A percentile compares a stretch with the other conserved stretches of the same genome.
Conservation (phyloP, 139 green algal species). For the Coelastrella sp. region DNA sequence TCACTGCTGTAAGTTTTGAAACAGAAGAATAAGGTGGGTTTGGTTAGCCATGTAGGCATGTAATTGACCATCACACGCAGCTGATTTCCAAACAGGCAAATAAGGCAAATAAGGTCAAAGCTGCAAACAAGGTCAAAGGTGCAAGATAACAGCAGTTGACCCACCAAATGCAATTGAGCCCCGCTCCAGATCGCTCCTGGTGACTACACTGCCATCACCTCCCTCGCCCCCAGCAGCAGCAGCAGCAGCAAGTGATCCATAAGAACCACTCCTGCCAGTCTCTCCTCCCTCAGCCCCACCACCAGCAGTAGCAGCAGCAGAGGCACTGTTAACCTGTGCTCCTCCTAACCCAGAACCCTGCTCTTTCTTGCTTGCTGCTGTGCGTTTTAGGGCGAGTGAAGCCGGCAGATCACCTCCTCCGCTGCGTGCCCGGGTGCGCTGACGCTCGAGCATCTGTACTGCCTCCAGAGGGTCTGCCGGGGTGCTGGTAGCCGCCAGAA, state of each 20-base stretch:
- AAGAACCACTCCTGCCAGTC: background rate
- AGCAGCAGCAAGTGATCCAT: background rate
- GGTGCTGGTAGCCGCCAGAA: background rate
- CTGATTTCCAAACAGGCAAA: no score
- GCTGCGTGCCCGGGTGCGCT: conserved; percentile 44
- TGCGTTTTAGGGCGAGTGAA: conserved; percentile 1
- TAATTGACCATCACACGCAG: no score
- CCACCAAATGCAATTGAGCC: background rate
- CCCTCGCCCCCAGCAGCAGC: background rate
- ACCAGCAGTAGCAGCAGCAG: background rate
- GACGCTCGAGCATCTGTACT: conserved; percentile 33
- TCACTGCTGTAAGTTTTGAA: no score
- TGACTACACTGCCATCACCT: background rate
- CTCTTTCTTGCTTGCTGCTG: conserved; percentile 12
- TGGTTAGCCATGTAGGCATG: no score
- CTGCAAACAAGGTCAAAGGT: background rate
- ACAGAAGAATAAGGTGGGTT: no score
- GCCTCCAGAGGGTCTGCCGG: conserved; percentile 1
- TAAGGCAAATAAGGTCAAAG: background rate
- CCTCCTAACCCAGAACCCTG: background rate
- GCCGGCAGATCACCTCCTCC: conserved; percentile 36
- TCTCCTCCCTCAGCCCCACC: background rate
- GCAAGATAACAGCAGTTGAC: background rate
- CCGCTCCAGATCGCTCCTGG: background rate
- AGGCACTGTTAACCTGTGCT: background rate